Evolutionary conservation across 2,329 filamentous ascomycete species (phyloP), one percentile per base, ranked within the genome.

Genomic region (Rhinocladiella similis): DNA sequence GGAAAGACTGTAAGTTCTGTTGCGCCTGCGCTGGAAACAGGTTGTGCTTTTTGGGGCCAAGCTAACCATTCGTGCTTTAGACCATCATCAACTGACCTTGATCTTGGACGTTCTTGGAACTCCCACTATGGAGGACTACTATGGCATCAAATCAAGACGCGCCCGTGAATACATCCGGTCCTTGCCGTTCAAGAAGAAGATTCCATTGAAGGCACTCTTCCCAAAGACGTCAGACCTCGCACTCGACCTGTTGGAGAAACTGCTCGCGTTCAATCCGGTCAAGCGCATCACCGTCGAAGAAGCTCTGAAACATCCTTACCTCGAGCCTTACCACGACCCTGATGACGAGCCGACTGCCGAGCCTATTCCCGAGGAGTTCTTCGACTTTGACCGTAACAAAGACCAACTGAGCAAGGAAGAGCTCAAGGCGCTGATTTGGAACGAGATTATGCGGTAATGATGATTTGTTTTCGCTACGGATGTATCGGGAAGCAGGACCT

Each of bases 371-470:
- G 93, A 97, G 74, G 93, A 96, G 73, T 99, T 99, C 81, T 99
- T 99, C 73, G 94, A 99, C 76, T 99, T 99, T 75, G 94, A 99
- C 77, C 97, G 97, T 83, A 96, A 97, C 82, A 99, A 99, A 85
- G 94, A 99, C 75, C 94, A 88, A 69, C 78, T 99, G 70, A 97
- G 89, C 80, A 99, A 99, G 79, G 94, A 99, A 78, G 91, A 99
- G 77, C 77, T 99, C 74, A 97, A 97, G 82, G 85, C 79, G 70
- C 81, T 99, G 72, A 99, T 99, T 75, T 99, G 93, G 77, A 87
- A 97, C 73, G 94, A 99, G 79, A 97, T 97, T 69, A 97, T 88
- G 85, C 82, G 85, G 75, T 86, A 45, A 56, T 51, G 14, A 29
- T 47, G n/a, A 22, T 18, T 27, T n/a, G 6, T 47, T 13, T 7